These are phyloP conservation scores for Arachis stenosperma DNA, from an alignment of 306 rosid species.

Conservation along the genomic window DNA sequence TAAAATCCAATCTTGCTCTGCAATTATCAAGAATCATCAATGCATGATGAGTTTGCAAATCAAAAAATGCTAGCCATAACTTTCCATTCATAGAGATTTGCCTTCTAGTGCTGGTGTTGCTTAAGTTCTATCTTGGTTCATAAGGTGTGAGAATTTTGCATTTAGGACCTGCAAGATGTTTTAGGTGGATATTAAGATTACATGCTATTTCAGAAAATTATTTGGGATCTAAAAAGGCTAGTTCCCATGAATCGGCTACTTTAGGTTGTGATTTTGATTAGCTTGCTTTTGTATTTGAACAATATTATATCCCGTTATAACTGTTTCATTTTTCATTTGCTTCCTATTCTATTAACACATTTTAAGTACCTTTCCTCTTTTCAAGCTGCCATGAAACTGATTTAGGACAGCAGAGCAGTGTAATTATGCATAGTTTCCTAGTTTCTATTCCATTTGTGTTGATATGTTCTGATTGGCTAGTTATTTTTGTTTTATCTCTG, in stretches of 20 bases:
- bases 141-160: too few species aligned
- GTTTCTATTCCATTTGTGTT: neutral
- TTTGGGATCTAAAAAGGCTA: conserved; percentile 89
- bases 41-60: too few species aligned
- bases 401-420: neutral
- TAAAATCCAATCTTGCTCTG: too few species aligned
- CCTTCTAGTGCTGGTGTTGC: too few species aligned
- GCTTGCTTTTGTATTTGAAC: conserved; percentile 15
- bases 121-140: too few species aligned
- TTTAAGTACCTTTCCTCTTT: neutral
- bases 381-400: neutral
- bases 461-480: neutral
- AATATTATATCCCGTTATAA: conserved; percentile 28
- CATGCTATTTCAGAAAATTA: conserved; percentile 88
- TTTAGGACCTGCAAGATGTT: too few species aligned
- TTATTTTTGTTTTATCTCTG: neutral
- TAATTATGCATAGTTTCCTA: neutral
- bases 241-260: conserved; percentile 98
- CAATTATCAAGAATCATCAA: too few species aligned
- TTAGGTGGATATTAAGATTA: too few species aligned
- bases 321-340: conserved; percentile 19
- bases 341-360: neutral
- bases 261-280: conserved; percentile 62
- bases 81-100: too few species aligned
- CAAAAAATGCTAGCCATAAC: too few species aligned